Percentiles rank a stretch among this genome's conserved stretches.
Evolutionary conservation across 345 rosid species (phyloP).

Genomic region (Cardamine chenopodiifolia): DNA sequence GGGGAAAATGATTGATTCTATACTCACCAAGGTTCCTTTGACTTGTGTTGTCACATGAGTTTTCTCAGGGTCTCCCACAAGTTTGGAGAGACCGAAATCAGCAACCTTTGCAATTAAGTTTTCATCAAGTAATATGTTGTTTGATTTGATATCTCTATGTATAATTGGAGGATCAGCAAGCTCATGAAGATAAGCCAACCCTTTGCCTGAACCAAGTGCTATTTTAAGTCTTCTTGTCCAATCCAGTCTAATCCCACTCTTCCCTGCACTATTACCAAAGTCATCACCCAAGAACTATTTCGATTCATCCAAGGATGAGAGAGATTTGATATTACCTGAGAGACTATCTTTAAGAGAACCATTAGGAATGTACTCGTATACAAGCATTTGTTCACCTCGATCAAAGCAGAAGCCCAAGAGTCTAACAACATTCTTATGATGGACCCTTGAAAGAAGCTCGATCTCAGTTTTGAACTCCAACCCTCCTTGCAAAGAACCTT

Average conservation of each 20-base stretch:
- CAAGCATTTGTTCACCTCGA: conserved; percentile 69
- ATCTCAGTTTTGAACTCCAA: conserved; percentile 83
- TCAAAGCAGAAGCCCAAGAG: conserved; percentile 79
- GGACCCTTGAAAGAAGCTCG: conserved; percentile 88
- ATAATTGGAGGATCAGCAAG: conserved; percentile 95
- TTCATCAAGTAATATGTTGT: conserved; percentile 79
- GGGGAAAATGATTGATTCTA: background rate
- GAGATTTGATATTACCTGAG: conserved; percentile 52
- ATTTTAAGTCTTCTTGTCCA: conserved; percentile 83
- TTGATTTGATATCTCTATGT: conserved; percentile 89
- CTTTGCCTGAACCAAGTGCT: conserved; percentile 81
- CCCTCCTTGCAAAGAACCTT: conserved; percentile 85
- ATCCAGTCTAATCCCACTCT: conserved; percentile 71
- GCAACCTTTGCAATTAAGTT: conserved; percentile 81
- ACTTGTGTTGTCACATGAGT: conserved; percentile 89
- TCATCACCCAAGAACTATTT: background rate
- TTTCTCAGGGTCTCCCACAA: conserved; percentile 57
- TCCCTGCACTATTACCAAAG: conserved; percentile 51
- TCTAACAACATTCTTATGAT: conserved; percentile 75
- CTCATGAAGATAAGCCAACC: conserved; percentile 87
- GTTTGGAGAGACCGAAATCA: conserved; percentile 93
- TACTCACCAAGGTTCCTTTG: conserved; percentile 92
- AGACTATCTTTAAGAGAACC: conserved; percentile 66
- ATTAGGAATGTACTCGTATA: conserved; percentile 73
- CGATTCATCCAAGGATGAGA: background rate